Base-by-base conservation (phyloP, 106 monocot genomes). In the Acorus gramineus region DNA sequence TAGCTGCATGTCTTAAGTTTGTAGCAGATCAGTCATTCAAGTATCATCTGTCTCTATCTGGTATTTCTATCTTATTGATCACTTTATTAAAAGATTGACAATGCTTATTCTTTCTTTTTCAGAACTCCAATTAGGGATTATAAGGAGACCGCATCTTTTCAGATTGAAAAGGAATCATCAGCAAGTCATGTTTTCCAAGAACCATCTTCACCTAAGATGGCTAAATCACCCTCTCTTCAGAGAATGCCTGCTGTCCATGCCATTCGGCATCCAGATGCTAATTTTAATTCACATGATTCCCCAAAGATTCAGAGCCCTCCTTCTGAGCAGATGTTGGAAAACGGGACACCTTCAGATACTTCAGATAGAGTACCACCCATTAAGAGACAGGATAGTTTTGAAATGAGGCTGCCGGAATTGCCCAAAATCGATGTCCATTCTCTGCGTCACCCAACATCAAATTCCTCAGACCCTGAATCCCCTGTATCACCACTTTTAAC, bases 301-400 rank as follows among this genome's bases (percentile, higher is more conserved):
- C 83, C 98, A 63, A 88, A 83, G 53, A 61, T 66, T 71, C 83
- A 83, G 52, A 88, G 79, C 56, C 77, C 91, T 55, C 79, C 79
- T 55, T 81, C 85, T 46, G 85, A 92, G 65, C 83, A 73, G 68
- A 81, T 77, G 74, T 65, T 76, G 68, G 90, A 83, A 74, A 85
- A 81, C 79, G 82, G 81, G 0, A 59, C 76, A 60, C 66, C 84
- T 8, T 49, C 70, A 12, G 61, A 68, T n/a, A 62, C 76, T 64
- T 47, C 81, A 49, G 89, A 87, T 73, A 81, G 78, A 52, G 73
- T 63, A 48, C 94, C 90, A 60, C 82, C 87, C 5, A 90, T 96
- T 43, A 98, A 85, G 80, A 82, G 91, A 46, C 92, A 98, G 70
- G 91, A 98, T 69, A 92, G 92, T 66, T 83, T 98, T 66, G 98